Evolutionary conservation across 495 filamentous ascomycete genomes (phyloP).

Genomic region (Penicillium tannophilum): DNA sequence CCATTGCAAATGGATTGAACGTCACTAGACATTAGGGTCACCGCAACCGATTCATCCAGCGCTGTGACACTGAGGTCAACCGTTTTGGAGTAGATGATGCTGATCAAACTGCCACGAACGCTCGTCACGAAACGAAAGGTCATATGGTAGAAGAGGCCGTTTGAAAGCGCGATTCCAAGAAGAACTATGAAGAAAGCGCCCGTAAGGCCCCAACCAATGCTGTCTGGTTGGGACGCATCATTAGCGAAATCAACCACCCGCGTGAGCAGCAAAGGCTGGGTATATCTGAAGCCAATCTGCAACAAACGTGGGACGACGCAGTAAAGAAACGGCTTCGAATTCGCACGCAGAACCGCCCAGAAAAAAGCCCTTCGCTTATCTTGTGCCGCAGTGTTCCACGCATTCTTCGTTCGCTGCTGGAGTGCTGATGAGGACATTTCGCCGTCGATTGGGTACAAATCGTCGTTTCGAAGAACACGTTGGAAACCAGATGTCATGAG

Average conservation of each 20-base stretch:
- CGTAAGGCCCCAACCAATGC: conserved; percentile 9
- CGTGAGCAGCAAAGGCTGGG: conserved; percentile 5
- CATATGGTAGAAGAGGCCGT: conserved; percentile 8
- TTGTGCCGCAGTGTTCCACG: neutral
- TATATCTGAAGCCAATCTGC: conserved; percentile 8
- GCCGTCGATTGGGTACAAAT: conserved; percentile 8
- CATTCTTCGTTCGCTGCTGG: conserved; percentile 3
- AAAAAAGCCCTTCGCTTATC: conserved; percentile 2
- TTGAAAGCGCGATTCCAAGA: conserved; percentile 3
- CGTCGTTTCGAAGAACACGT: conserved; percentile 2
- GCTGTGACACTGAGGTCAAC: conserved; percentile 7
- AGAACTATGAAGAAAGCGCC: conserved; percentile 8
- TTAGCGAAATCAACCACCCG: conserved; percentile 4
- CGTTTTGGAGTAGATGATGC: conserved; percentile 9
- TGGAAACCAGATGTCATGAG: conserved; percentile 10
- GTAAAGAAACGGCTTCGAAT: neutral
- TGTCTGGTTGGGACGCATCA: conserved; percentile 6
- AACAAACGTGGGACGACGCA: conserved; percentile 5
- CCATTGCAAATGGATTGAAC: conserved; percentile 9
- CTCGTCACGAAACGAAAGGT: conserved; percentile 7
- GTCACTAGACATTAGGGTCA: conserved; percentile 12
- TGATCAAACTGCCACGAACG: conserved; percentile 2
- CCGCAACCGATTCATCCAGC: conserved; percentile 8
- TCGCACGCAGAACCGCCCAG: conserved; percentile 3
- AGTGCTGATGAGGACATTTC: conserved; percentile 2